Base-by-base conservation (phyloP, 345 rosid genomes). In the Orychophragmus violaceus region DNA sequence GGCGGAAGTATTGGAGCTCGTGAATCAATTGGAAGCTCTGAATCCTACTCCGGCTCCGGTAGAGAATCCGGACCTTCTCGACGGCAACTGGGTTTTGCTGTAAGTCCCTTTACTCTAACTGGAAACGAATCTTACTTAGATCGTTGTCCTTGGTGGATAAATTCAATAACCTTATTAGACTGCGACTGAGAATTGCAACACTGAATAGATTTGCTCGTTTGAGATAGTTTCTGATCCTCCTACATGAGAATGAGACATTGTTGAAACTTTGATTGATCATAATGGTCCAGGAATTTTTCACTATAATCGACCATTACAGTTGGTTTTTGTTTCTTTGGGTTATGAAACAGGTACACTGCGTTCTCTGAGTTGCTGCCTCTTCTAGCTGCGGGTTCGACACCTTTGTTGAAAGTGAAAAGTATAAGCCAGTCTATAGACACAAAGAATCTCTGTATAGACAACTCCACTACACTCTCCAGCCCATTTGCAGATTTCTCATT, bases 41-140 rank as follows among this genome's bases (percentile, higher is more conserved):
- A 94, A 87, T 65, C 97, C 99, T 0, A 90, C 85, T 11, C 78
- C 74, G 2, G 85, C 84, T 11, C 95, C 96, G 3, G 74, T 88
- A 8, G 88, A 94, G 70, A 82, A 83, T 1, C 53, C 89, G 23
- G 80, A 70, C 51, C 65, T 82, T 68, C 96, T 94, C 39, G 92
- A 90, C 35, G 99, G 99, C 64, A 83, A 85, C 52, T 94, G 99
- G 97, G 76, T 94, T 59, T 81, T 94, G 77, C 75, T 87, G 99
- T 94, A 80, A 94, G 96, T 78, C 35, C 8, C 36, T 28, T 8
- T 56, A 19, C 44, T n/a, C 45, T 13, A 25, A 51, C 18, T 27
- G 10, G 5, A 13, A 5, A 23, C 16, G 10, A 5, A 12, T 24
- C n/a, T n/a, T n/a, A n/a, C 32, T 24, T 25, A 6, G 33, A 54